Evolutionary conservation across 768 basidiomycete genomes (phyloP), one percentile per base, ranked within the genome.

Genomic region (Tephrocybe sp.): DNA sequence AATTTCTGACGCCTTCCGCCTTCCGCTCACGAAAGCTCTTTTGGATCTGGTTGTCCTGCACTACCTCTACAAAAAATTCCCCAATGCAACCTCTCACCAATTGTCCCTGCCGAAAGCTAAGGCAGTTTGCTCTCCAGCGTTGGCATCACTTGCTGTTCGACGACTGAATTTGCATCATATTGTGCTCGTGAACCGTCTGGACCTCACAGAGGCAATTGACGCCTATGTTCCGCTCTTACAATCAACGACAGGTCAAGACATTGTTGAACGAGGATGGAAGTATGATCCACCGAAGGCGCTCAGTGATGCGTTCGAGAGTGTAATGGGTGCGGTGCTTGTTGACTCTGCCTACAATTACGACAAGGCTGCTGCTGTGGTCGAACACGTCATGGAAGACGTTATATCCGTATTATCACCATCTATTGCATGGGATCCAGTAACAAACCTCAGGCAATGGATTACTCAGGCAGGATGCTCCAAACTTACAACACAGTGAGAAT

Each of bases 271-370:
- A 30, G 83, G 86, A 5, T 94, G 91, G 92, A 81, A 81, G 58
- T 86, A 85, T 55, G 86, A 92, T 59, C 90, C 92, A 8, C 92
- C 93, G 0, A 96, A 96, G 67, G 85, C 81, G 5, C 69, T 93
- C 26, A 86, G 88, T 50, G 93, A 96, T 62, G 80, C 92, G 3
- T 76, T 95, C 47, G 93, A 96, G 68, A 88, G 91, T 47, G 69
- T 95, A 4, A 71, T 93, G 28, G 93, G 91, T 1, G 92, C 90
- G 2, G 73, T 96, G 17, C 78, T 96, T 24, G 79, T 95, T 37
- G 93, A 96, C 67, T 80, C 83, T 4, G 83, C 78, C 4, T 90
- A 86, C 61, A 69, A 90, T 56, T 84, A 88, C 53, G 89, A 91
- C 45, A 80, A 74, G 52, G 81, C 84, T 3, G 78, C 79, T 14